These are phyloP conservation scores for Rosa lucieae DNA, from an alignment of 306 rosid genomes.

Conservation along the genomic window DNA sequence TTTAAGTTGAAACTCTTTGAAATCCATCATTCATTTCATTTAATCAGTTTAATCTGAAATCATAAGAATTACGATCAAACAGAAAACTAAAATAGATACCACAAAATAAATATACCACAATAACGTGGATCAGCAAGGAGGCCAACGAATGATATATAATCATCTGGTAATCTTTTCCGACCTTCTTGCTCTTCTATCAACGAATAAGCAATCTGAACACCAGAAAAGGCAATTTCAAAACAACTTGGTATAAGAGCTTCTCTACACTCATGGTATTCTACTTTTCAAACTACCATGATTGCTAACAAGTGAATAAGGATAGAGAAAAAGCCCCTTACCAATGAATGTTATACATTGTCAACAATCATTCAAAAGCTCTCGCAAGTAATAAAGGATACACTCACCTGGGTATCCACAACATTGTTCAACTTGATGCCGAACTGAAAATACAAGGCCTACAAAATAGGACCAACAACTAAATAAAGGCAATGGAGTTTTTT, in stretches of 20 bases:
- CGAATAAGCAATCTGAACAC: slow-evolving; percentile 80
- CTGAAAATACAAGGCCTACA: slow-evolving; percentile 92
- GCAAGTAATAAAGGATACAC: slow-evolving; percentile 18
- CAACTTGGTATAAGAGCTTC: background rate
- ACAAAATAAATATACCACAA: slow-evolving; percentile 69
- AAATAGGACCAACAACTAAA: slow-evolving; percentile 28
- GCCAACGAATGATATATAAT: slow-evolving; percentile 85
- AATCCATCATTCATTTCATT: background rate
- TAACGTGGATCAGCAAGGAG: slow-evolving; percentile 97
- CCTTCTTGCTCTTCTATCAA: slow-evolving; percentile 98
- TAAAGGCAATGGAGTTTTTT: slow-evolving; percentile 10
- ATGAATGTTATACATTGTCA: background rate
- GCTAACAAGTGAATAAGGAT: background rate
- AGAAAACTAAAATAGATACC: slow-evolving; percentile 47
- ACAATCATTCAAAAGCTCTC: background rate
- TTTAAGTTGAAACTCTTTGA: background rate
- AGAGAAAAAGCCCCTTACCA: background rate
- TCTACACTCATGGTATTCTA: background rate
- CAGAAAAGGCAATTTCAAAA: slow-evolving; percentile 20
- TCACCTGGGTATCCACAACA: slow-evolving; percentile 98
- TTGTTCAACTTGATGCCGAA: slow-evolving; percentile 97
- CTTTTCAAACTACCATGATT: slow-evolving; percentile 3
- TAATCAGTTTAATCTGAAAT: background rate
- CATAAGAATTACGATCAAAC: background rate
- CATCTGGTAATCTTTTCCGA: slow-evolving; percentile 49